A percentile compares a stretch with the other conserved stretches of the same genome.
Conservation (phyloP, 208 protist species). For the Endotrypanum monterogeii region DNA sequence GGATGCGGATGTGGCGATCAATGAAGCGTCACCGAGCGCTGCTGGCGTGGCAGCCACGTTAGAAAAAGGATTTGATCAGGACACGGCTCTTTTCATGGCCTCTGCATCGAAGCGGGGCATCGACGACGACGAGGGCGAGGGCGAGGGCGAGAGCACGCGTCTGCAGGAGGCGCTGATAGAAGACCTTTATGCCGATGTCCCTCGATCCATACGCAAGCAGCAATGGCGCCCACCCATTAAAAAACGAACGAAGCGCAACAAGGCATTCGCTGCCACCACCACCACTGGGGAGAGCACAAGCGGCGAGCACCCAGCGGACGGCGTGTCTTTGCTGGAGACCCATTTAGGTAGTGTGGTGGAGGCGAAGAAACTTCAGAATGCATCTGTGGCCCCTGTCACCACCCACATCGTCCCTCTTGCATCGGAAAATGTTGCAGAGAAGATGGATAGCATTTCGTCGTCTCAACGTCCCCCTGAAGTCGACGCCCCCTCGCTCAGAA, state of each 20-base stretch:
- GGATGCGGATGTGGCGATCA: not conserved
- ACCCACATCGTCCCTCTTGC: not conserved
- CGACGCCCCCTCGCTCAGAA: not conserved
- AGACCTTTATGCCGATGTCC: slow-evolving; percentile 22
- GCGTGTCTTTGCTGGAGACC: not conserved
- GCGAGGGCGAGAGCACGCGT: not conserved
- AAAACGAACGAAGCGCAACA: slow-evolving; percentile 3
- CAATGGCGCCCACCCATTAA: slow-evolving; percentile 1
- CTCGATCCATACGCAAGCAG: slow-evolving; percentile 12
- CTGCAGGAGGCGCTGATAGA: slow-evolving; percentile 19
- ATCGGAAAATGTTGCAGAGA: not conserved
- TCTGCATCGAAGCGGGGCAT: not conserved
- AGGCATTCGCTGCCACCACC: not conserved
- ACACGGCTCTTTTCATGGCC: slow-evolving; percentile 5
- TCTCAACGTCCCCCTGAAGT: not conserved
- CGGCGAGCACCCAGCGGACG: not conserved
- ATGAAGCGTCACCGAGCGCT: not conserved
- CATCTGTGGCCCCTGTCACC: not conserved
- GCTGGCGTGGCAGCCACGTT: not conserved
- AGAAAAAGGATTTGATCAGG: not conserved
- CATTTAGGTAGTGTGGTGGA: not conserved
- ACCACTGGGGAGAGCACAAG: no score
- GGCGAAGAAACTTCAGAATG: not conserved
- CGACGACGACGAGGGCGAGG: not conserved
- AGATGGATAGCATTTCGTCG: not conserved